These are phyloP conservation scores for Microdochium trichocladiopsis DNA, from an alignment of 2,329 filamentous ascomycete genomes.

Conservation along the genomic window DNA sequence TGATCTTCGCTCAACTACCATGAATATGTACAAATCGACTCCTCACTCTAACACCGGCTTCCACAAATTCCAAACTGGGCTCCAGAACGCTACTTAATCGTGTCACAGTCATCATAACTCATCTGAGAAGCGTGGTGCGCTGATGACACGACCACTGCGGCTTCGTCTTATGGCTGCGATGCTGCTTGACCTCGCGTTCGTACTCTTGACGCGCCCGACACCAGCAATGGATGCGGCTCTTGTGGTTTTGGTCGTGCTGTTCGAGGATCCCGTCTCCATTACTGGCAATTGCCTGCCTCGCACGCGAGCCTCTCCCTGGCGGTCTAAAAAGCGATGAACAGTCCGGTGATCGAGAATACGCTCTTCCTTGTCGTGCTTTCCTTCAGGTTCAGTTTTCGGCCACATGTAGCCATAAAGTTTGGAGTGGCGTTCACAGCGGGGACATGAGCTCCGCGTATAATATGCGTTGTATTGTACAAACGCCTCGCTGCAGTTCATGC, in stretches of 20 bases:
- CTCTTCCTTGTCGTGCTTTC: constrained; percentile 64
- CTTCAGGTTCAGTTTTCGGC: constrained; percentile 87
- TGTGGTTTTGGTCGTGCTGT: neutral
- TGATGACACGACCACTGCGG: neutral
- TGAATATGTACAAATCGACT: neutral
- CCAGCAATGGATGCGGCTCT: neutral
- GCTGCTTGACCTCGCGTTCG: neutral
- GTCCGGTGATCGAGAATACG: constrained; percentile 77
- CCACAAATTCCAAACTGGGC: too few species aligned
- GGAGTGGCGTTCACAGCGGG: constrained; percentile 88
- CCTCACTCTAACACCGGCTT: neutral
- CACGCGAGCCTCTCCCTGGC: constrained; percentile 56
- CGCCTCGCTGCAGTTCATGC: constrained; percentile 70
- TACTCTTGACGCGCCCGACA: neutral
- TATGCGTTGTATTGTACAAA: constrained; percentile 91
- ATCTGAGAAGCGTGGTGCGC: neutral
- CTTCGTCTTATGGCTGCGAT: neutral
- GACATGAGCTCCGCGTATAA: constrained; percentile 77
- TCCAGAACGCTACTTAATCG: too few species aligned
- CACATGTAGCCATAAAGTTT: constrained; percentile 93
- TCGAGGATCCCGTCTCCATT: neutral
- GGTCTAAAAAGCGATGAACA: constrained; percentile 75
- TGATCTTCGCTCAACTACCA: neutral
- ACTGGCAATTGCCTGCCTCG: constrained; percentile 29
- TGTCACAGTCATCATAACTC: neutral